Evolutionary conservation across 345 rosid species (phyloP), one percentile per base, ranked within the genome.

Genomic region (Ceriops decandra): DNA sequence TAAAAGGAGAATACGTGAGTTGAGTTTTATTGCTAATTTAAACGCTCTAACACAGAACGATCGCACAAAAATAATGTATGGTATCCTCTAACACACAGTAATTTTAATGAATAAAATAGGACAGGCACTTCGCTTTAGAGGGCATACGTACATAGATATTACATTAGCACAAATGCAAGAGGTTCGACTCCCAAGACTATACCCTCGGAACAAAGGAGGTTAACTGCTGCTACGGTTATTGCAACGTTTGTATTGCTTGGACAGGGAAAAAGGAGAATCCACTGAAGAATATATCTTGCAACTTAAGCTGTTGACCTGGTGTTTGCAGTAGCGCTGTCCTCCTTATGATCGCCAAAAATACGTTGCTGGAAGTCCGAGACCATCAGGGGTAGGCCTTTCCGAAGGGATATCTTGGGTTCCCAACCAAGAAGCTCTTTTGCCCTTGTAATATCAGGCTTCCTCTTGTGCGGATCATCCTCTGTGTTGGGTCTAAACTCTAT

Each of bases 401-500:
- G 88, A 21, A 95, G 90, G 32, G 93, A 78, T 1, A 95, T 85
- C 81, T 91, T 95, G 15, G 99, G 99, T 75, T 87, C 88, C 99
- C 99, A 95, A 10, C 95, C 96, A 0, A 91, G 92, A 10, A 79
- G 86, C 54, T 91, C 96, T 70, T 95, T 95, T 10, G 99, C 99
- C 74, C 68, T 90, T 27, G 92, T 78, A 61, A 95, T 95, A 64
- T 95, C 97, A 30, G 99, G 99, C 80, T 95, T 95, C 82, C 99
- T 95, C 90, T 95, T 95, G 90, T 95, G 99, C 2, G 99, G 99
- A 76, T 95, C 99, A 64, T 95, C 99, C 60, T 88, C 96, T 53
- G 99, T 95, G 85, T 95, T 95, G 0, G 91, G 90, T 79, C 74
- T 89, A 74, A 95, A 95, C 87, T 90, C 99, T 36, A 95, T 95